These are phyloP conservation scores for Solanum paucissectum DNA, from an alignment of 257 asterid species.

Conservation along the genomic window DNA sequence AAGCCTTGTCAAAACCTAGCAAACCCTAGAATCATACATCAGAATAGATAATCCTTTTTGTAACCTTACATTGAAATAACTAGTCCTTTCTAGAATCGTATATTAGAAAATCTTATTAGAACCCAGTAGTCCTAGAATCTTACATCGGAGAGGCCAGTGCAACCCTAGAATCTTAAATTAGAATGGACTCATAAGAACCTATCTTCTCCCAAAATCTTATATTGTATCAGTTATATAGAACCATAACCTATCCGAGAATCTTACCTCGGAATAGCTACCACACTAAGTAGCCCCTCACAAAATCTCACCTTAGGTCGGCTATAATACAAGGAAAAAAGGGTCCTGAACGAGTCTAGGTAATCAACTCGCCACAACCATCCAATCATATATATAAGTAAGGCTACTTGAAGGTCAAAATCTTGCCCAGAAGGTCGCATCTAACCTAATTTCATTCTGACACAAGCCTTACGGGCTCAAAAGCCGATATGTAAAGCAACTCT, in stretches of 20 bases:
- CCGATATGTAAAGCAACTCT: background rate
- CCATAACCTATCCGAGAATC: background rate
- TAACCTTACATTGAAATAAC: too few species aligned
- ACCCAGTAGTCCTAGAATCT: background rate
- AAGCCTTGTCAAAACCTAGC: too few species aligned
- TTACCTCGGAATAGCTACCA: background rate
- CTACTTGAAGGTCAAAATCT: background rate
- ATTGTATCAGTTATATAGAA: background rate
- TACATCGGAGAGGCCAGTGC: background rate
- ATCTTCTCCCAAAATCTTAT: background rate
- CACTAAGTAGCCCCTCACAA: background rate
- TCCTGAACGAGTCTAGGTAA: background rate
- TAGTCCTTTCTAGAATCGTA: too few species aligned
- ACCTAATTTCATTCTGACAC: background rate
- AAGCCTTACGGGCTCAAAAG: background rate
- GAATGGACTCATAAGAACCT: background rate
- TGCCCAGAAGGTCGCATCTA: background rate
- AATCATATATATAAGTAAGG: background rate
- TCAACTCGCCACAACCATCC: background rate
- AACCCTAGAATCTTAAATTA: background rate
- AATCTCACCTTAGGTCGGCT: background rate
- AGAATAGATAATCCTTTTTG: too few species aligned
- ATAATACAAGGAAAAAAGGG: background rate
- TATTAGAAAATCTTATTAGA: background rate
- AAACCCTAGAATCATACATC: too few species aligned